Base-by-base conservation (phyloP, 306 rosid species). In the Prinsepia uniflora region DNA sequence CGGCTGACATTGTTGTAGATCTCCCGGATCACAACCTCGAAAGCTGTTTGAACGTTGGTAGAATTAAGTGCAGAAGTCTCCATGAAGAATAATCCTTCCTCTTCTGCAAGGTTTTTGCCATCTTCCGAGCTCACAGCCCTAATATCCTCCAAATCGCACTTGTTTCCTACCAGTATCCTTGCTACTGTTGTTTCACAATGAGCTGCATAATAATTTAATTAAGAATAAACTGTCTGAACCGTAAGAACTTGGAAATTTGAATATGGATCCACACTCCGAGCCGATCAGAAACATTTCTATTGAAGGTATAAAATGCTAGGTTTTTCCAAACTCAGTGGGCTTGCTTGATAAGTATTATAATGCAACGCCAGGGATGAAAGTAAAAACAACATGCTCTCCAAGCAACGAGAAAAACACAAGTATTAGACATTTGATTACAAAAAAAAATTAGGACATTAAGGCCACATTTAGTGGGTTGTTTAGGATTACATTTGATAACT, bases 51-150 rank as follows among this genome's bases (percentile, higher is more conserved):
- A 48, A 92, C 96, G 67, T 92, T 92, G 36, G 93, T 92, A 14
- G 96, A 62, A 70, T 90, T 92, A 2, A 92, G 96, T 46, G 98
- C 98, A 56, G 98, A 92, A 57, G 98, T 92, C 80, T 92, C 98
- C 91, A 90, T 90, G 65, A 92, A 92, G 91, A 92, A 92, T 61
- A 92, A 71, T 1, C 93, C 96, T 73, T 92, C 85, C 67, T 78
- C 93, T 80, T 92, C 98, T 14, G 98, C 98, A 52, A 92, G 66
- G 71, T 67, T 79, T 79, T 86, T 92, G 44, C 93, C 96, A 4
- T 90, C 98, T 73, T 90, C 96, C 53, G 78, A 41, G 20, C 86
- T 84, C 70, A 92, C 96, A 62, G 78, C 98, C 80, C 98, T 90
- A 36, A 92, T 78, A 73, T 88, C 84, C 81, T 92, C 96, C 87